Base-by-base conservation (phyloP, 768 basidiomycete species). In the Tylopilus felleus region DNA sequence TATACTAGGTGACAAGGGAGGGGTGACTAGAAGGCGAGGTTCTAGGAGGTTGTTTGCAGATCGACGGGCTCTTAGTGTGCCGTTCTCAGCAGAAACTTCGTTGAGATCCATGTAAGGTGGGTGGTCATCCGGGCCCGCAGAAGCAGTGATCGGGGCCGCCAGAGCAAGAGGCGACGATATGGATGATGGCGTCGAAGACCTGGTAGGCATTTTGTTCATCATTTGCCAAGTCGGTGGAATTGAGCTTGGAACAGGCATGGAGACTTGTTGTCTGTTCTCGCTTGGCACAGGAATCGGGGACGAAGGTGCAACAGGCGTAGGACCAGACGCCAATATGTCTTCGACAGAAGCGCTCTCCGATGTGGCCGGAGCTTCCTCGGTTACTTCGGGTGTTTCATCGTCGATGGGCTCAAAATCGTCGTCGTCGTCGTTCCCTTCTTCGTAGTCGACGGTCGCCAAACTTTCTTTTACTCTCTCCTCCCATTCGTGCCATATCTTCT, bases 401-500 rank as follows among this genome's bases (percentile, higher is more conserved):
- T 59, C 66, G 7, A 69, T 70, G 23, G 59, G 70, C 39, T 66
- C 72, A 4, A 71, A 74, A 12, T 74, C 77, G 31, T 75, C 74
- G 50, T 75, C 73, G 46, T 76, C 79, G 39, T 73, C 69, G 41
- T 66, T 75, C 40, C 74, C 81, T 40, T 82, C 83, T 8, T 81
- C 83, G 17, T 81, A 82, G 17, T 84, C 80, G 25, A 77, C 73
- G 31, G 74, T 74, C 4, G 79, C 80, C 31, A 95, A 71, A 39
- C 78, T 80, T 61, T 83, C 80, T 56, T 84, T 87, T 14, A 97
- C 87, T 61, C 83, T 85, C 64, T 90, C 88, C 71, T 98, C 89
- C 95, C 96, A 98, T 73, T 98, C 97, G 63, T 88, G 88, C 75
- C 96, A 86, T 28, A 97, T 90, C 74, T 95, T 96, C 76, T 98